Percentiles rank a stretch among this genome's conserved stretches.
These are phyloP conservation scores for Flaveria trinervia DNA, from an alignment of 129 eudicot genomes.

Conservation along the genomic window DNA sequence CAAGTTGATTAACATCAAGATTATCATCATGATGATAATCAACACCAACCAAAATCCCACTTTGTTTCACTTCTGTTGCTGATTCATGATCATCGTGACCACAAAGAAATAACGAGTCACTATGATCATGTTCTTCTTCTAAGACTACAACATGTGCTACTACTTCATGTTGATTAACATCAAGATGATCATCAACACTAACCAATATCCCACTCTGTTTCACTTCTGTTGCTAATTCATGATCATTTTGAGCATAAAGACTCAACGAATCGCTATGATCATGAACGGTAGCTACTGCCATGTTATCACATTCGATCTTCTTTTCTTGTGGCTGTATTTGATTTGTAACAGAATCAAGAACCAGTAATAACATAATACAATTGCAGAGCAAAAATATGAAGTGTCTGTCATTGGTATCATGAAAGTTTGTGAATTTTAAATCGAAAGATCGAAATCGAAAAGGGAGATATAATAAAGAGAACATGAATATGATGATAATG, in stretches of 20 bases:
- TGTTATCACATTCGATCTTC: not conserved
- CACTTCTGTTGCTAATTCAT: constrained; percentile 13
- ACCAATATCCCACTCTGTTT: not conserved
- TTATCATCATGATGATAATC: not conserved
- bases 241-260: not conserved
- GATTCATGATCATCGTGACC: constrained; percentile 6
- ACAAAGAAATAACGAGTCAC: not conserved
- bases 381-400: constrained; percentile 26
- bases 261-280: not conserved
- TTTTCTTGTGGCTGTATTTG: not conserved
- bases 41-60: not conserved
- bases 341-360: not conserved
- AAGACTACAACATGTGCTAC: no score
- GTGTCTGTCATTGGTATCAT: constrained; percentile 13
- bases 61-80: constrained; percentile 3
- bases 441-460: constrained; percentile 1
- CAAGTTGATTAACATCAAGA: not conserved
- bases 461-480: not conserved
- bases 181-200: not conserved
- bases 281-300: not conserved
- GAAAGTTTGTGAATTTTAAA: not conserved
- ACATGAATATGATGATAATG: not conserved
- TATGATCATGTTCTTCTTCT: no score
- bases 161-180: not conserved
- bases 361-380: constrained; percentile 13